Conservation (phyloP, 345 rosid species). For the Eucalyptus rudis region DNA sequence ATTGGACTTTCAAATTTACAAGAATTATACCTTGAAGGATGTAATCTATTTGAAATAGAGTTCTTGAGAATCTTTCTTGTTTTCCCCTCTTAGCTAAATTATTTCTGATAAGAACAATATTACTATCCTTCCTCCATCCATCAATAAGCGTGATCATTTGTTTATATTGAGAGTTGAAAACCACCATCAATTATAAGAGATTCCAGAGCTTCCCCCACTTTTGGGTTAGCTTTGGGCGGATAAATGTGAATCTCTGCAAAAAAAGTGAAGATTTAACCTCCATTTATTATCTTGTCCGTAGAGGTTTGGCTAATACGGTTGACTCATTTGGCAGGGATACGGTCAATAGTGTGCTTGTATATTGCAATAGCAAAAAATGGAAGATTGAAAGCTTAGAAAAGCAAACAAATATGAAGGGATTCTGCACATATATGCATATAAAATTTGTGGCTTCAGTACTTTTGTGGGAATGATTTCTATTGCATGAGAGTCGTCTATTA, state of each 20-base stretch:
- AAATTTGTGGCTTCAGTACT: no score
- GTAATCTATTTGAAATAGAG: background rate
- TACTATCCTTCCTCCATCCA: background rate
- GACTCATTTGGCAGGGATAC: no score
- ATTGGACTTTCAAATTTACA: background rate
- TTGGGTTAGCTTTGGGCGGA: background rate
- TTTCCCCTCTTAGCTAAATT: background rate
- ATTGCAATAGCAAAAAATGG: no score
- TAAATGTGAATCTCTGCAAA: background rate
- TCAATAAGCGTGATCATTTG: background rate
- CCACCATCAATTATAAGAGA: background rate
- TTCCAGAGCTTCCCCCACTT: background rate
- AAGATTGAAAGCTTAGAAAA: no score
- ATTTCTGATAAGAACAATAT: background rate
- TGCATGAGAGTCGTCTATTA: no score
- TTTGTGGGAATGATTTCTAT: no score
- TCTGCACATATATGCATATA: no score
- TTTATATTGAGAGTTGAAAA: background rate
- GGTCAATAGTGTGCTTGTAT: no score
- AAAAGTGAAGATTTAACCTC: background rate
- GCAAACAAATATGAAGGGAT: no score
- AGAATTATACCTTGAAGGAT: rapidly evolving
- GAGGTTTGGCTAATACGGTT: no score
- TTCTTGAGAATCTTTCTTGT: background rate
- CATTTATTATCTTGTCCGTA: no score